These are phyloP conservation scores for Pichia sp. DNA, from an alignment of 1,139 yeast genomes.

Conservation along the genomic window DNA sequence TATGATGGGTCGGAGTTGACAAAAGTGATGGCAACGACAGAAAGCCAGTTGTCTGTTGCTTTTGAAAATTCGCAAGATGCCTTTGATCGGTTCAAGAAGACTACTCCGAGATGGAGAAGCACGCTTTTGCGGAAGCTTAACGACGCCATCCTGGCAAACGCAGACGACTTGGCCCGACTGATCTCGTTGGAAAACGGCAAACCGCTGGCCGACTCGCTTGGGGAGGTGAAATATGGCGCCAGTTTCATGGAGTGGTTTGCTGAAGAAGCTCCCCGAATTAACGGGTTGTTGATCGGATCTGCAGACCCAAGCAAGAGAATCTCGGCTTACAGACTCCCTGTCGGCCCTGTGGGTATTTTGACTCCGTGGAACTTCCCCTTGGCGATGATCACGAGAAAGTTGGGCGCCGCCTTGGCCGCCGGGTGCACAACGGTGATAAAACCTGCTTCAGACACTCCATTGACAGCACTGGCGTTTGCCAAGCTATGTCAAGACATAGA, in stretches of 20 bases:
- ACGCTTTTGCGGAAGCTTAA: constrained; percentile 60
- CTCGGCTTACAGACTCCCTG: constrained; percentile 67
- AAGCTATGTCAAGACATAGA: constrained; percentile 74
- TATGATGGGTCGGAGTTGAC: constrained; percentile 60
- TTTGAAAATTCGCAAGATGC: constrained; percentile 59
- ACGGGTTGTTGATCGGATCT: constrained; percentile 72
- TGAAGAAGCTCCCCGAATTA: constrained; percentile 75
- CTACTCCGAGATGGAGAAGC: constrained; percentile 64
- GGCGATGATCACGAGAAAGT: constrained; percentile 89
- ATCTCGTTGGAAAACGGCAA: constrained; percentile 84
- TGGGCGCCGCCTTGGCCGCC: constrained; percentile 89
- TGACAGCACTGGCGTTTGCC: constrained; percentile 79
- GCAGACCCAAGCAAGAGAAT: constrained; percentile 54
- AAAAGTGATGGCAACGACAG: constrained; percentile 52
- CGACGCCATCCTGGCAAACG: constrained; percentile 58
- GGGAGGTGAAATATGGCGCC: constrained; percentile 75
- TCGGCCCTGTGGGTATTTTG: constrained; percentile 86
- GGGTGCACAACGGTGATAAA: constrained; percentile 89
- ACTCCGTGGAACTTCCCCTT: constrained; percentile 97
- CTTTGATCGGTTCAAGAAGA: constrained; percentile 49
- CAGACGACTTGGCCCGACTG: constrained; percentile 69
- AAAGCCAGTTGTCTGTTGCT: constrained; percentile 53
- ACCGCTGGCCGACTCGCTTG: constrained; percentile 67
- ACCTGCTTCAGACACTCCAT: constrained; percentile 89
- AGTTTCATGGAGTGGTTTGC: constrained; percentile 83